Base-by-base conservation (phyloP, 2,329 filamentous ascomycete species). In the Cephalotrichum gorgonifer region DNA sequence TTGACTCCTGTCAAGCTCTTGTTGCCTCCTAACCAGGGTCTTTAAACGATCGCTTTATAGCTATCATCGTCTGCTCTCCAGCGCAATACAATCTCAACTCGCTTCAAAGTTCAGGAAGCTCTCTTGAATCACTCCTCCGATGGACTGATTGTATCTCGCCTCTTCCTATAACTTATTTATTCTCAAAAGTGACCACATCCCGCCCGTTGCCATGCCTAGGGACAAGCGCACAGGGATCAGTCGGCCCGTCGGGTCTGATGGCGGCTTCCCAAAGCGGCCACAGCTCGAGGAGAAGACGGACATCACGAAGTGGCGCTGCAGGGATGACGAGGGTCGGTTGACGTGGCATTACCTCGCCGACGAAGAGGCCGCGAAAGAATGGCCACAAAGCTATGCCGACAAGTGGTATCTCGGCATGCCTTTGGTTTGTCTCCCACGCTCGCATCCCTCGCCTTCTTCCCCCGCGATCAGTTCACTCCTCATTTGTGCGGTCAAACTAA, bases 301-400 rank as follows among this genome's bases (percentile, higher is more conserved):
- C 65, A 79, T 79, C 55, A 77, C 80, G 7, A 76, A 86, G 65
- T 98, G 93, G 93, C 79, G 93, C 53, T 77, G 81, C 53, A 50
- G 49, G 42, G 85, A 94, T 60, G 87, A 95, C 52, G 76, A 79
- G 47, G 91, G 93, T 44, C 77, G 86, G 49, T 89, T 96, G 58
- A 95, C 88, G 46, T 98, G 93, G 93, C 86, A 93, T 59, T 98
- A 97, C 62, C 71, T 98, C 3, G 78, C 79, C 9, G 84, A 93
- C 48, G 76, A 81, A 23, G 75, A 87, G 51, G 81, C 86, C 49
- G 67, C 75, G 7, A 72, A 85, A 57, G 69, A 78, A 50, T 96
- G 91, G 90, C 89, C 91, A 5, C 90, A 96, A 67, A 85, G 79
- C 23, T 75, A 73, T 50, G 88, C 89, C n/a, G 94, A 98, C 62